Conservation (phyloP, 805 yeast species). For the Ogataea salicorniae region DNA sequence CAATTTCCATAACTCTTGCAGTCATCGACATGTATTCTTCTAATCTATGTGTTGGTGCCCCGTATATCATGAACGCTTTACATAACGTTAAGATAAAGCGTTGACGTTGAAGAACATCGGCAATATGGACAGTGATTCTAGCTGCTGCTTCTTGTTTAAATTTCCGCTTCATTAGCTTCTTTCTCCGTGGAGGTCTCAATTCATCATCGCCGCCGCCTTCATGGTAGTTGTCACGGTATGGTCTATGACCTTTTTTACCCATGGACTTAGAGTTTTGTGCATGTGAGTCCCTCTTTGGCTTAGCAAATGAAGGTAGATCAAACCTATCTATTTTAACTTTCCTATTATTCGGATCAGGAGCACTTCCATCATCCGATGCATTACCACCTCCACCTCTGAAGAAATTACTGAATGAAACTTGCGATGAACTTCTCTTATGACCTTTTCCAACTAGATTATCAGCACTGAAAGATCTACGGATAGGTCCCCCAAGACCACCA, state of each 20-base stretch:
- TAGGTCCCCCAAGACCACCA: not conserved
- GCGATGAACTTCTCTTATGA: slow-evolving; percentile 9
- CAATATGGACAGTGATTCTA: slow-evolving; percentile 87
- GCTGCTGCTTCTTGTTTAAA: slow-evolving; percentile 43
- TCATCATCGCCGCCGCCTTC: slow-evolving; percentile 9
- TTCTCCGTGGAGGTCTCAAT: slow-evolving; percentile 1
- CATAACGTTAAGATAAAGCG: slow-evolving; percentile 81
- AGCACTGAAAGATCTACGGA: slow-evolving; percentile 18
- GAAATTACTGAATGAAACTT: slow-evolving; percentile 2
- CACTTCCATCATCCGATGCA: not conserved
- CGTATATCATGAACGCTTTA: slow-evolving; percentile 85
- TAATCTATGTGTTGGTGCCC: slow-evolving; percentile 93
- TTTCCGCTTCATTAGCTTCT: slow-evolving; percentile 22
- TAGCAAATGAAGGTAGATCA: slow-evolving; percentile 17
- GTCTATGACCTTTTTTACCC: too few species aligned
- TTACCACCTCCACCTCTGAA: not conserved
- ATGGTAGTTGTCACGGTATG: not conserved
- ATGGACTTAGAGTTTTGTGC: slow-evolving; percentile 12
- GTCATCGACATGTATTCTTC: slow-evolving; percentile 94
- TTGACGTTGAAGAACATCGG: slow-evolving; percentile 82
- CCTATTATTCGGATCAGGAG: slow-evolving; percentile 1
- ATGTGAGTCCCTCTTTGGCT: not conserved
- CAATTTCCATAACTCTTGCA: slow-evolving; percentile 85
- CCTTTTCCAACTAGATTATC: slow-evolving; percentile 4
- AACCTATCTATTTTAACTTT: slow-evolving; percentile 11